Evolutionary conservation across 805 yeast species (phyloP), one percentile per base, ranked within the genome.

Genomic region (Starmera amethionina): DNA sequence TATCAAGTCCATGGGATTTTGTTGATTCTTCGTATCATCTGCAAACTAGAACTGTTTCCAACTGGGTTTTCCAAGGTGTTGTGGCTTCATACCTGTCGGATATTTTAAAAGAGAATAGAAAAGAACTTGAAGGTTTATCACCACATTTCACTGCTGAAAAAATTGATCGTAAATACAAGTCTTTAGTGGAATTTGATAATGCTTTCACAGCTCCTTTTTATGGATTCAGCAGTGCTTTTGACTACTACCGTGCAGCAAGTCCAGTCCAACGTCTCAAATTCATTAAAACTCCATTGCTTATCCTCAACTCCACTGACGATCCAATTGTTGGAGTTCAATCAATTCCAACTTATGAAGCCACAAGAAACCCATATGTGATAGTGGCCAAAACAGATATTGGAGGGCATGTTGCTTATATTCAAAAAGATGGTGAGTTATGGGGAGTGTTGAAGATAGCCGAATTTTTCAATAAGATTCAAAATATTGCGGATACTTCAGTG

Each of bases 1-100:
- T 82, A 51, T 79, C 82, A 12, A 64, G 77, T 19, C 90, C 90
- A 10, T 83, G 89, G 89, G 85, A 82, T 57, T 65, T 83, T 54
- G 59, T 70, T n/a, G 77, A 71, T 43, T 68, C 82, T 8, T 64
- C 69, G 14, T 52, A 62, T 35, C 73, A 68, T 35, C 56, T 78
- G 40, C 48, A 59, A 5, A 42, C 46, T 8, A 59, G 67, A 30
- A 57, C 56, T 33, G 50, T 65, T 48, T 72, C 77, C 4, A 56
- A 54, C 31, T 54, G 58, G 28, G 33, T 72, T 4, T 72, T 72
- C 42, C 60, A 61, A n/a, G 69, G 68, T 30, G 60, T 64, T n/a
- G 59, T 73, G 42, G 52, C 67, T 3, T 63, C 58, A 18, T 68
- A 63, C 32, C 52, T 73, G 36, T 51, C 62, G 5, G 66, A 69